Evolutionary conservation across 2,329 filamentous ascomycete species (phyloP).

Genomic region (Spiromastix sp.): DNA sequence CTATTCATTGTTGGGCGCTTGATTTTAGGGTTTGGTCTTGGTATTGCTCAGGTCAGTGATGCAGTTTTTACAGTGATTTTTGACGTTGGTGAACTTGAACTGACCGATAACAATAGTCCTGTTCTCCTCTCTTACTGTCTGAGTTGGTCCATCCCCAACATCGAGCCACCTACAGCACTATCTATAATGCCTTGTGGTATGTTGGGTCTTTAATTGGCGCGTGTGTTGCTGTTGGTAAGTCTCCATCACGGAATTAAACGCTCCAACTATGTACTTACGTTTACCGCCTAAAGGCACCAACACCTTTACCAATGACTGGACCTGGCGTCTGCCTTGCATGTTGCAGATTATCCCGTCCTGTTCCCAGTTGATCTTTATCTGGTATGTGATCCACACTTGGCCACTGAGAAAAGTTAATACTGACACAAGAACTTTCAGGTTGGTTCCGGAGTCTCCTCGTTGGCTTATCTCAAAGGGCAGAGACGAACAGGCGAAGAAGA

Average conservation of each 20-base stretch:
- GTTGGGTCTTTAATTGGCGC: slow-evolving; percentile 35
- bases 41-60: background rate
- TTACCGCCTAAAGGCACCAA: slow-evolving; percentile 13
- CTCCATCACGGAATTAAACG: background rate
- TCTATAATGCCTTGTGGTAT: slow-evolving; percentile 62
- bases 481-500: slow-evolving; percentile 49
- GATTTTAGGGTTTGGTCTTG: too few relatives aligned
- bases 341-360: slow-evolving; percentile 53
- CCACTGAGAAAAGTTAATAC: background rate
- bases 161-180: slow-evolving; percentile 52
- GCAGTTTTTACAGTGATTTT: slow-evolving; percentile 12
- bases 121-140: slow-evolving; percentile 52
- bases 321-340: slow-evolving; percentile 56
- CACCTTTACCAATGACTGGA: slow-evolving; percentile 50
- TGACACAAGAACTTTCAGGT: background rate
- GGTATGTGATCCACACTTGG: background rate
- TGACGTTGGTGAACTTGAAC: slow-evolving; percentile 50
- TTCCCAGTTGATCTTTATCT: slow-evolving; percentile 41
- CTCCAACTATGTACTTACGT: background rate
- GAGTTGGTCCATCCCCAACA: slow-evolving; percentile 62
- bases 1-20: background rate
- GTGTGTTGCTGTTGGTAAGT: background rate
- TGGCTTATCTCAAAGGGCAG: slow-evolving; percentile 56
- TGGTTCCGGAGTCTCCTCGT: slow-evolving; percentile 47
- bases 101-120: slow-evolving; percentile 56